Conservation (phyloP, 805 yeast genomes). For the Sungouiella blattae region DNA sequence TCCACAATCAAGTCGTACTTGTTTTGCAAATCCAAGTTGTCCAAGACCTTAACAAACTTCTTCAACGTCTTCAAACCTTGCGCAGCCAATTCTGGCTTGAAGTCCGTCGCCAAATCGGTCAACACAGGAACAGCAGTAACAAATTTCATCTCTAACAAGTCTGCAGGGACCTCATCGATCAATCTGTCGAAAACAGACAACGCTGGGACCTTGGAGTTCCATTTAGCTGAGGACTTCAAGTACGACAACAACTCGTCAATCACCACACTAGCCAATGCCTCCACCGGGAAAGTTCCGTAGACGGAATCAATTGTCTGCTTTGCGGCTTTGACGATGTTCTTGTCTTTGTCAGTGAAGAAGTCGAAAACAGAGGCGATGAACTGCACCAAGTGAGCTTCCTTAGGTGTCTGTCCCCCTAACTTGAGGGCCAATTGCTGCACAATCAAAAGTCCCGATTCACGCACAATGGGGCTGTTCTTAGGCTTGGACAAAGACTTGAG, state of each 20-base stretch:
- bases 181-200: constrained; percentile 69
- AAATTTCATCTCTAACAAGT: constrained; percentile 78
- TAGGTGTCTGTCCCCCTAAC: constrained; percentile 66
- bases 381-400: constrained; percentile 68
- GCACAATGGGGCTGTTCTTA: constrained; percentile 67
- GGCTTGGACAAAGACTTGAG: constrained; percentile 65
- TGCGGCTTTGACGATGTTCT: constrained; percentile 81
- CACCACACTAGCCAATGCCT: constrained; percentile 71
- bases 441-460: constrained; percentile 73
- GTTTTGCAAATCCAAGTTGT: constrained; percentile 87
- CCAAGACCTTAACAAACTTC: constrained; percentile 74
- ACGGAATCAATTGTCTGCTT: constrained; percentile 70
- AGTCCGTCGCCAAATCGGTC: constrained; percentile 88
- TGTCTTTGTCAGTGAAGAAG: constrained; percentile 81
- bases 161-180: constrained; percentile 77
- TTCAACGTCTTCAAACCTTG: constrained; percentile 72
- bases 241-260: constrained; percentile 59
- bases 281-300: constrained; percentile 67
- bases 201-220: constrained; percentile 87
- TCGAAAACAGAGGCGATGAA: constrained; percentile 66
- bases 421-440: constrained; percentile 55
- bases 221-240: constrained; percentile 80
- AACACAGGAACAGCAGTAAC: constrained; percentile 76
- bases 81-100: constrained; percentile 92
- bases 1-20: constrained; percentile 79